Conservation (phyloP, 305 asterid genomes). For the Solanum aculeatissimum region DNA sequence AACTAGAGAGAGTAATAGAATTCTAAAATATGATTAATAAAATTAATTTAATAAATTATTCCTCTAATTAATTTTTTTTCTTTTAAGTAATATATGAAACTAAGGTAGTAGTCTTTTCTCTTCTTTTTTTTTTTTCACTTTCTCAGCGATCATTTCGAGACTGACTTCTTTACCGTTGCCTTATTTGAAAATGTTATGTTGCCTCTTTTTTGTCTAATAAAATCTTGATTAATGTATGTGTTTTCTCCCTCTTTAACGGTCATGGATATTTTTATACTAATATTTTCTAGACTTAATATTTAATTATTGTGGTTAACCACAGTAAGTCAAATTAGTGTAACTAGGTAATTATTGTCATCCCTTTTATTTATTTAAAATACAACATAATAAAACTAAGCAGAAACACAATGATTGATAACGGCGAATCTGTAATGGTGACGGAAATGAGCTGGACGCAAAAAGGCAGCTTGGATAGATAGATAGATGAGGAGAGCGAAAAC, state of each 20-base stretch:
- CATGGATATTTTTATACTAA: neutral
- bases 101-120: neutral
- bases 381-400: neutral
- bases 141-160: neutral
- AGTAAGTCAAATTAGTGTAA: neutral
- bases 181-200: neutral
- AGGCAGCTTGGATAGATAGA: too few relatives aligned
- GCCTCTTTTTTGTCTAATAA: neutral
- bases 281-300: neutral
- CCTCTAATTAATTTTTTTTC: neutral
- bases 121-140: neutral
- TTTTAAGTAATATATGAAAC: neutral
- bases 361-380: neutral
- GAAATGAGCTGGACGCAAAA: neutral
- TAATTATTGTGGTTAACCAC: neutral
- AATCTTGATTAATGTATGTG: neutral
- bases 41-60: neutral
- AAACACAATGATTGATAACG: neutral
- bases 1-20: too few relatives aligned
- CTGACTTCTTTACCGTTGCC: neutral
- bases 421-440: conserved; percentile 6
- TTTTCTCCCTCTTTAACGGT: too few relatives aligned
- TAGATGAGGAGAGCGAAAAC: neutral
- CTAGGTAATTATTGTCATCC: neutral
- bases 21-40: too few relatives aligned